Base-by-base conservation (phyloP, 148 eudicot species). In the Chenopodium quinoa region DNA sequence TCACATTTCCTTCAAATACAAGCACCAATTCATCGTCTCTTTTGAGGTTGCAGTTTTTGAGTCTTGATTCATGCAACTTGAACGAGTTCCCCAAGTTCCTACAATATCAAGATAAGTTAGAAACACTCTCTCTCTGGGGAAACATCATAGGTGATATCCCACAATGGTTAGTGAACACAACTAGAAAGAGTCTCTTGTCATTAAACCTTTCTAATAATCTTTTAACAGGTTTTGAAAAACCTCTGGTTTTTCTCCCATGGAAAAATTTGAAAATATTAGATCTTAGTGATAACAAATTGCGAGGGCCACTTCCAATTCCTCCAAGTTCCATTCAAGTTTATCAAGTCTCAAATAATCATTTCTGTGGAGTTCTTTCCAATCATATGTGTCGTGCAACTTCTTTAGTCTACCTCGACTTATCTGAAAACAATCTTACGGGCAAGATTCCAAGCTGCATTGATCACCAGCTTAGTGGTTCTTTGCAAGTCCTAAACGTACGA, bases 401-500 rank as follows among this genome's bases (percentile, higher is more conserved):
- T 37, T 81, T 88, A 11, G 3, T 8, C 7, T 2, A 8, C 5
- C 85, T 88, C 25, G 86, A 81, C 11, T 75, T 88, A 71, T 85
- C 88, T 9, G 14, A 65, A 47, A 88, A 88, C 66, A 71, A 11
- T 65, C 34, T 88, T 27, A 68, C 25, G 11, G 90, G 90, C 1
- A 32, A 6, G 12, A 69, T 88, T 44, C 88, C 88, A 12, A 67
- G 20, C 2, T 88, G 90, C 69, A 20, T 86, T 27, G 44, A 77
- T n/a, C 54, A 72, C 44, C 72, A 47, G 19, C 56, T 85, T 13
- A 29, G 83, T 46, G 67, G 37, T 40, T 85, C 82, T 22, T 75
- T 81, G n/a, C 31, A 25, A 31, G 17, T 80, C 5, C 3, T 86
- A 10, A 76, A 79, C 29, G 9, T 85, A 10, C 44, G 78, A 47